Percentiles rank a stretch among this genome's conserved stretches.
Conservation (phyloP, 1,139 yeast species). For the Barnettozyma hawaiiensis region DNA sequence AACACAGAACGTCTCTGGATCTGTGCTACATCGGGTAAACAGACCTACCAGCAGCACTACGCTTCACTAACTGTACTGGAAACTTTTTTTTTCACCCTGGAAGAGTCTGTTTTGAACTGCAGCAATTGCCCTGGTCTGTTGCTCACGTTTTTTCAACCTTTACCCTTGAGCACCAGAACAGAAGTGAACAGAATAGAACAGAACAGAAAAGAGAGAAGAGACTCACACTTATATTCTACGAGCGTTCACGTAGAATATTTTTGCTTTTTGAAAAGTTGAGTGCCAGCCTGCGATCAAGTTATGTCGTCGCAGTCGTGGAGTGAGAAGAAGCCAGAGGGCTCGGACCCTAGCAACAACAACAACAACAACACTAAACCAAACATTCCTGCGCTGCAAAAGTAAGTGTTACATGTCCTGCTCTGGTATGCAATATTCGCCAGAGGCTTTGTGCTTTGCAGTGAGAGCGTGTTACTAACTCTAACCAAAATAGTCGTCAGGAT, state of each 20-base stretch:
- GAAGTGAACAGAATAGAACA: no score
- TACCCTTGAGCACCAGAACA: no score
- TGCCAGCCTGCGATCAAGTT: not conserved
- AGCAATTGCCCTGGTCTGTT: not conserved
- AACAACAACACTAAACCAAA: no score
- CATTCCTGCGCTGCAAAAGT: constrained; percentile 25
- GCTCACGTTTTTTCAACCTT: not conserved
- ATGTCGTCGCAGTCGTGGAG: constrained; percentile 19
- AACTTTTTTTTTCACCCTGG: not conserved
- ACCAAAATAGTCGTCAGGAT: constrained; percentile 28
- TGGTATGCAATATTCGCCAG: not conserved
- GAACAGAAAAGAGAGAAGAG: no score
- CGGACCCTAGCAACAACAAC: constrained; percentile 14
- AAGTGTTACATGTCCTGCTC: constrained; percentile 8
- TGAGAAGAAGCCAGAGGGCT: constrained; percentile 11
- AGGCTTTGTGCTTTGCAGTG: not conserved
- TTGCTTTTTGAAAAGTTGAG: not conserved
- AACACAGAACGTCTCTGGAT: not conserved
- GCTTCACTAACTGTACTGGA: not conserved
- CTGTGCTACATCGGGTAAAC: not conserved
- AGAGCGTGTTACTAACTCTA: constrained; percentile 14
- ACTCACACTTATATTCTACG: not conserved
- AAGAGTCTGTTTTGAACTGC: not conserved
- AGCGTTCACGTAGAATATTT: not conserved
- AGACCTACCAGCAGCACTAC: not conserved